Conservation (phyloP, 2,329 filamentous ascomycete species). For the Dactylellina parvicollis region DNA sequence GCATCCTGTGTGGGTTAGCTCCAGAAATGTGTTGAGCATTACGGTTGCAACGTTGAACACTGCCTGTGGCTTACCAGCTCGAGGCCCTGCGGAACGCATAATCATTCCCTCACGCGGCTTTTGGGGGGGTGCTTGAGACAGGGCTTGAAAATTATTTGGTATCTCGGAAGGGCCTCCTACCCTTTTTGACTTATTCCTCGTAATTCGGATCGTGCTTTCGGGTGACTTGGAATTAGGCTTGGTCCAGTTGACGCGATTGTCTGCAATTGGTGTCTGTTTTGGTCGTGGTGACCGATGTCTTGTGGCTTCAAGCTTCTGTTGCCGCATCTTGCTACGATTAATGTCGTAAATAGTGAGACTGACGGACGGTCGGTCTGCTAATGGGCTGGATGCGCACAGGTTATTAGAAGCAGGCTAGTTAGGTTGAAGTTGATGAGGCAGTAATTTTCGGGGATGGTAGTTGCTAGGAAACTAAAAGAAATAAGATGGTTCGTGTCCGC, state of each 20-base stretch:
- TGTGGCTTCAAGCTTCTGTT: neutral
- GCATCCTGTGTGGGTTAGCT: neutral
- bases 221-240: constrained; percentile 11
- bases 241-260: neutral
- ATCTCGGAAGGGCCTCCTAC: neutral
- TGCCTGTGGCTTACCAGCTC: constrained; percentile 11
- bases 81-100: constrained; percentile 12
- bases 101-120: constrained; percentile 6
- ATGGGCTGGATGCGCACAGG: too few species aligned
- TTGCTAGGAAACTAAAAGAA: too few species aligned
- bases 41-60: neutral
- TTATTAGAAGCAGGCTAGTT: too few species aligned
- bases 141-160: neutral
- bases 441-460: too few species aligned
- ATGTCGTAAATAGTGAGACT: neutral
- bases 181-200: constrained; percentile 7
- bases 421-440: too few species aligned
- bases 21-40: constrained; percentile 5
- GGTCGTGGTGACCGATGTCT: neutral
- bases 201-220: constrained; percentile 12
- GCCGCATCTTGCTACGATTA: neutral
- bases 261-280: too few species aligned
- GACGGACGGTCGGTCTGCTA: too few species aligned
- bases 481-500: too few species aligned
- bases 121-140: neutral